These are phyloP conservation scores for Aspergillus terreus DNA, from an alignment of 2,329 filamentous ascomycete genomes.

Conservation along the genomic window DNA sequence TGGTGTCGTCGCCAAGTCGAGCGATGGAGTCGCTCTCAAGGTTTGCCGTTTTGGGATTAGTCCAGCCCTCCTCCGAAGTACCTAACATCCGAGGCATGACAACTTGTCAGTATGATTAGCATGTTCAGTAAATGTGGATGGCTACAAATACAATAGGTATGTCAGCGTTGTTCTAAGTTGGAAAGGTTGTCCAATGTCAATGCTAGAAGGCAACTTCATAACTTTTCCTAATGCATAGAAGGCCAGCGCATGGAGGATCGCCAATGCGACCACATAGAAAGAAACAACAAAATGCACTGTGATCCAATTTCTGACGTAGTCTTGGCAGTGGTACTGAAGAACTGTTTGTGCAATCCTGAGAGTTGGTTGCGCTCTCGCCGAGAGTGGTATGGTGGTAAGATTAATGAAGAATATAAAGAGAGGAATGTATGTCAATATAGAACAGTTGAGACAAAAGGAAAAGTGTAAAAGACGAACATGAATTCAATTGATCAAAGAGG, in stretches of 20 bases:
- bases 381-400: not conserved
- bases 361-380: not conserved
- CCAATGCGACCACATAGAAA: not conserved
- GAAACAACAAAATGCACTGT: not conserved
- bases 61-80: not conserved
- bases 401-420: not conserved
- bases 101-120: not conserved
- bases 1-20: not conserved
- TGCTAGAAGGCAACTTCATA: too few species aligned
- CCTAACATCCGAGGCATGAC: not conserved
- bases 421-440: not conserved
- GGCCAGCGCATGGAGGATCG: not conserved
- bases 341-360: too few species aligned
- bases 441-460: not conserved
- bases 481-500: not conserved
- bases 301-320: too few species aligned
- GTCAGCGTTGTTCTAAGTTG: too few species aligned
- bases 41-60: constrained; percentile 7
- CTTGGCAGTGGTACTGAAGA: too few species aligned
- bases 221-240: not conserved
- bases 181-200: too few species aligned
- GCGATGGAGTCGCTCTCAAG: constrained; percentile 1
- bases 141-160: too few species aligned
- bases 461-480: not conserved
- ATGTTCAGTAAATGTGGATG: not conserved